Evolutionary conservation across 139 green algal genomes (phyloP), one percentile per base, ranked within the genome.

Genomic region (Parachlorella kessleri): DNA sequence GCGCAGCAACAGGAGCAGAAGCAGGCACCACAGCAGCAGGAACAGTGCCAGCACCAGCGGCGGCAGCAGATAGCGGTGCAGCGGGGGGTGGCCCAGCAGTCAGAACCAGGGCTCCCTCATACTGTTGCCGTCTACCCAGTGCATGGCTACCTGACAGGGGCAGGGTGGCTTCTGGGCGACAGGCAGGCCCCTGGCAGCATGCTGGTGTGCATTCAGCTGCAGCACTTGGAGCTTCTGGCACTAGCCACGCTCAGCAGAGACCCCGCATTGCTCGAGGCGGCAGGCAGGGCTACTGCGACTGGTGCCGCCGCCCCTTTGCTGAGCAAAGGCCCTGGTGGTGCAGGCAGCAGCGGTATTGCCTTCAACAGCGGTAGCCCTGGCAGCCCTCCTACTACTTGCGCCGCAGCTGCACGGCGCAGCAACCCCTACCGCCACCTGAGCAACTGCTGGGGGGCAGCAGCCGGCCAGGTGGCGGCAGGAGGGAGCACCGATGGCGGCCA

Each of bases 171-270:
- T 14, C 48, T 59, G 48, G 14, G 14, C 14, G 48, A 59, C 48
- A 0, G 48, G 14, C 48, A 59, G 14, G 21, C 0, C 0, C 0
- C 14, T 59, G 14, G 48, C 48, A 28, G 48, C 48, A 59, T 72
- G 32, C 54, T 70, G 14, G 14, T 84, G 48, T 28, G 32, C 2
- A 24, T 74, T 3, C 53, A 74, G 37, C 23, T 84, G 36, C 59
- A 24, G 53, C 30, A 73, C 36, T 38, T 54, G 4, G 70, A 84
- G 67, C 78, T 84, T 18, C 53, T 63, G 2, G 53, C 70, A 26
- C 77, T 83, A 24, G 77, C 77, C 3, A 53, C 71, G 18, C 33
- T 83, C 14, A 83, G 66, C 41, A n/a, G 41, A 8, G 38, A 83
- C 35, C 63, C 64, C 1, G 77, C 59, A 14, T 35, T 83, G 63